A percentile compares a stretch with the other conserved stretches of the same genome.
Evolutionary conservation across 768 basidiomycete genomes (phyloP).

Genomic region (Leccinum rimulosum): DNA sequence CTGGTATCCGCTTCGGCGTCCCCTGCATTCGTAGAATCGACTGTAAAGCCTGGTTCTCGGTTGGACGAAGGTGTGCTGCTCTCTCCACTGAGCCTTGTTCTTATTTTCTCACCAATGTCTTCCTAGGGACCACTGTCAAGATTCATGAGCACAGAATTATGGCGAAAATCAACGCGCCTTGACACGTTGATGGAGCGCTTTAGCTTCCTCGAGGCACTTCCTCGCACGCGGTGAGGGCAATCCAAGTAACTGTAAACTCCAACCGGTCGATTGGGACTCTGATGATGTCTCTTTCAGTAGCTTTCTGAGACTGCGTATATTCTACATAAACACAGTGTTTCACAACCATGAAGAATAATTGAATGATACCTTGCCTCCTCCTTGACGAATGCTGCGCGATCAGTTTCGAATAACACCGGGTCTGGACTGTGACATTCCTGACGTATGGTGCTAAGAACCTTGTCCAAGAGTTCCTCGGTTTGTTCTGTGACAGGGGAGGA

Average conservation of each 20-base stretch:
- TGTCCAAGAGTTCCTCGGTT: background rate
- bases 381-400: background rate
- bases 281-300: background rate
- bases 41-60: background rate
- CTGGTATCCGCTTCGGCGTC: background rate
- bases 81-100: background rate
- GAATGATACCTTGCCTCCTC: slow-evolving; percentile 7
- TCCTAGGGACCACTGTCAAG: slow-evolving; percentile 3
- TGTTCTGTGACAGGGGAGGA: background rate
- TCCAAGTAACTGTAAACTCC: background rate
- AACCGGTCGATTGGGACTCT: background rate
- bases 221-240: slow-evolving; percentile 5
- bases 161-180: background rate
- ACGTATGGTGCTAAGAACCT: background rate
- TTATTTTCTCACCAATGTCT: background rate
- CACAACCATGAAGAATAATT: background rate
- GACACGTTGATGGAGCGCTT: slow-evolving; percentile 5
- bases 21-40: background rate
- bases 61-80: background rate
- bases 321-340: background rate
- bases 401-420: slow-evolving; percentile 4
- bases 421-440: background rate
- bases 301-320: background rate
- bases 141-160: background rate
- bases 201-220: slow-evolving; percentile 3